Conservation (phyloP, 768 basidiomycete genomes). For the Hygrophoropsis aurantiaca region DNA sequence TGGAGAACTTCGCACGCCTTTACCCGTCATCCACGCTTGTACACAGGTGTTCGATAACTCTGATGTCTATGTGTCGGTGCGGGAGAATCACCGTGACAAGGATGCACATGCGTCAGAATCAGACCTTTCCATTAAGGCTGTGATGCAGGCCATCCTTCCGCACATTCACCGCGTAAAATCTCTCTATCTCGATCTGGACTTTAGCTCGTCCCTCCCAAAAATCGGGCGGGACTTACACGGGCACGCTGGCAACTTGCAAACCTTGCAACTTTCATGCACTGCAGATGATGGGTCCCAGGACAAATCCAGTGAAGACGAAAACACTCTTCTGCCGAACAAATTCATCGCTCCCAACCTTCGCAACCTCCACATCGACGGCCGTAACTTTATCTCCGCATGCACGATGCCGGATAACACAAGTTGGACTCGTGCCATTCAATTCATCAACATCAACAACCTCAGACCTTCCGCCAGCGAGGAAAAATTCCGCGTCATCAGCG, state of each 20-base stretch:
- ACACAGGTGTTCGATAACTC: not conserved
- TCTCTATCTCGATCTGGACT: conserved; percentile 1
- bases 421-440: no score
- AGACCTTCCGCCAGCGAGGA: no score
- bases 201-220: conserved; percentile 6
- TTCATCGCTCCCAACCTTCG: conserved; percentile 2
- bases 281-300: conserved; percentile 7
- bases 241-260: conserved; percentile 1
- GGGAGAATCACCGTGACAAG: not conserved
- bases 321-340: not conserved
- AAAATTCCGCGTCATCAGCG: no score
- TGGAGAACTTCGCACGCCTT: conserved; percentile 1
- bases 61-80: conserved; percentile 1
- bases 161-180: conserved; percentile 4
- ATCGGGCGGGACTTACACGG: conserved; percentile 1
- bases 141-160: conserved; percentile 1
- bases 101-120: not conserved
- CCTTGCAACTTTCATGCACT: conserved; percentile 3
- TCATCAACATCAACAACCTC: no score
- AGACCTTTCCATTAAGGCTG: not conserved
- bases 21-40: not conserved
- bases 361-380: conserved; percentile 6
- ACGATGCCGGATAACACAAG: no score
- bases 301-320: not conserved
- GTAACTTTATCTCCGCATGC: not conserved